Evolutionary conservation across 108 stramenopile genomes (phyloP), one percentile per base, ranked within the genome.

Genomic region (Hondaea fermentalgiana): DNA sequence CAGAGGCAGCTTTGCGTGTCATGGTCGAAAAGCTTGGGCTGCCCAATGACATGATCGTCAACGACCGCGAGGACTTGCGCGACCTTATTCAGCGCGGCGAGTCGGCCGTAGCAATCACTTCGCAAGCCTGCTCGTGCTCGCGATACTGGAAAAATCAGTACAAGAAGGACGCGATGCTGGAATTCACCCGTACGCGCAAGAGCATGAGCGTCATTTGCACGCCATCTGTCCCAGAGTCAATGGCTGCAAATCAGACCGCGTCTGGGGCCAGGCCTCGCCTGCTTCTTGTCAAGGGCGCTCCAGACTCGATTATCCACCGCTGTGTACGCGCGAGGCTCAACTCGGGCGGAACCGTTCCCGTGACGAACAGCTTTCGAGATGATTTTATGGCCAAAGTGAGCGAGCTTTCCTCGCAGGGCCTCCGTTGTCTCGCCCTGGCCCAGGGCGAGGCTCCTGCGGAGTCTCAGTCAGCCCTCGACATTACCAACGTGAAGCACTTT

Each of bases 271-370:
- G 10, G 44, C 49, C n/a, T 58, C 97, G 97, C 90, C 94, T 96
- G 5, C 92, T 99, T 5, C 90, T 97, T 6, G 98, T 98, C 53
- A 99, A 99, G 93, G 98, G 98, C 55, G 98, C 98, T 47, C 96
- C 98, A 6, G 97, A 98, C 91, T 89, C 97, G 69, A 89, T 99
- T 6, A 87, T 98, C 44, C 94, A 96, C 88, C 95, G 98, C 59
- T 99, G 98, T 88, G 95, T 95, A 29, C 95, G 95, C 90, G 93
- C 96, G 49, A 95, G 96, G 91, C 90, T 93, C 43, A 83, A 83
- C 1, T 83, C 76, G n/a, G 76, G 76, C n/a, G 76, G 76, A 6
- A 83, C 76, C n/a, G 76, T 83, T 43, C 49, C 51, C 6, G 49
- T 83, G 19, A 53, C 76, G n/a, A 47, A 83, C 49, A 16, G 3